Percentiles rank a stretch among this genome's conserved stretches.
These are phyloP conservation scores for Eucalyptus microcorys DNA, from an alignment of 345 rosid species.

Conservation along the genomic window DNA sequence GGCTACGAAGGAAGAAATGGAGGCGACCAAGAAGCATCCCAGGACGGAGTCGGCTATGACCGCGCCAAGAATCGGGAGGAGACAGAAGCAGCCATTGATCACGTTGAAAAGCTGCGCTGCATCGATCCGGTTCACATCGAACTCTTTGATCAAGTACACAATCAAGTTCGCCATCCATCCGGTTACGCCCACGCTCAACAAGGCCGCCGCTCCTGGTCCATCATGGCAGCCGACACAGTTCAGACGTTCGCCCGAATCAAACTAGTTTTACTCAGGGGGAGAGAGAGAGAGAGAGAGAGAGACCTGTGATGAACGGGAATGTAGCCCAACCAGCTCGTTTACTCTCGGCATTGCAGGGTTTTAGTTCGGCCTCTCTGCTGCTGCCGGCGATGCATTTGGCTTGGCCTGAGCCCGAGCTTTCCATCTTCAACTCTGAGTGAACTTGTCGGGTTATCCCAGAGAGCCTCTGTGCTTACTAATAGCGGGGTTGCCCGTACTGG, in stretches of 20 bases:
- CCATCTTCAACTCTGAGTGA: not conserved
- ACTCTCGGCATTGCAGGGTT: not conserved
- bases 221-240: not conserved
- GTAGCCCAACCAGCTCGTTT: constrained; percentile 40
- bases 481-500: not conserved
- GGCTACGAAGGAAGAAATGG: constrained; percentile 13
- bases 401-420: not conserved
- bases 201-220: not conserved
- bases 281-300: not conserved
- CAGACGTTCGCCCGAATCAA: not conserved
- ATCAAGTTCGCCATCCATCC: constrained; percentile 25
- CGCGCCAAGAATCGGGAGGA: constrained; percentile 5
- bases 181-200: not conserved
- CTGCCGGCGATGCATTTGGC: not conserved
- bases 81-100: not conserved
- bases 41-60: constrained; percentile 35
- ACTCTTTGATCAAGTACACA: constrained; percentile 13
- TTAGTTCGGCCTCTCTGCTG: not conserved
- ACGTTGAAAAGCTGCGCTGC: constrained; percentile 15
- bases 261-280: not conserved
- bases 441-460: not conserved
- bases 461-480: not conserved
- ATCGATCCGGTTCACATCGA: constrained; percentile 4
- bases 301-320: constrained; percentile 39
- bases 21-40: constrained; percentile 13